Base-by-base conservation (phyloP, 2,329 filamentous ascomycete species). In the Pseudogymnoascus sp. region DNA sequence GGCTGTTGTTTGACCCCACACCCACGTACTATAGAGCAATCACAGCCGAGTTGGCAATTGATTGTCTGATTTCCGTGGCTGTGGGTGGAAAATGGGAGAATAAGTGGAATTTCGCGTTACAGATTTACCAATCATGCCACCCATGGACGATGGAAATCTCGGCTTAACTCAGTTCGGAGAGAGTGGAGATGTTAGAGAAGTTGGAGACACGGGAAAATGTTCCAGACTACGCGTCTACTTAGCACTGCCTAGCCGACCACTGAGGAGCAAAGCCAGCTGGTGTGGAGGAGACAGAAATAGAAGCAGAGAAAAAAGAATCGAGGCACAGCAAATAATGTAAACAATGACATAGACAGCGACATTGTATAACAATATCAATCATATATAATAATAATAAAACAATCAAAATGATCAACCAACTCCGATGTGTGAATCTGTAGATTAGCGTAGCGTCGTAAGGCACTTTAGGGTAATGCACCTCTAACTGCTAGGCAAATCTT, bases 41-140 rank as follows among this genome's bases (percentile, higher is more conserved):
- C 50, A 56, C 21, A 56, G 16, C 50, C 50, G 50, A 56, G 50
- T 56, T 56, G 13, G 50, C 50, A 56, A 56, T 56, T 56, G 50
- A 56, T 56, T 56, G 50, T 33, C 29, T 13, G 29, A 35, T 33
- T 56, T 56, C 50, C 29, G 50, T 56, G 50, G 50, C 50, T 56
- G 50, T 33, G 50, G 50, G 50, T 35, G n/a, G 50, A 6, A 56
- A 56, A 56, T 13, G 47, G 47, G n/a, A 35, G 26, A 56, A 31
- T 33, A 56, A 56, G 50, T 56, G 50, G 50, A 33, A 33, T 19
- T 33, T 21, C 50, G 29, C 29, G 50, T 56, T 56, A 56, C 50
- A 56, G 29, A 56, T 56, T 56, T 56, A 56, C 50, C 50, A 56
- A 56, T 33, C 50, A 56, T 33, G 14, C 50, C 50, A 56, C 10